Conservation (phyloP, 441 rosid genomes). For the Pelargonium cotyledonis region DNA sequence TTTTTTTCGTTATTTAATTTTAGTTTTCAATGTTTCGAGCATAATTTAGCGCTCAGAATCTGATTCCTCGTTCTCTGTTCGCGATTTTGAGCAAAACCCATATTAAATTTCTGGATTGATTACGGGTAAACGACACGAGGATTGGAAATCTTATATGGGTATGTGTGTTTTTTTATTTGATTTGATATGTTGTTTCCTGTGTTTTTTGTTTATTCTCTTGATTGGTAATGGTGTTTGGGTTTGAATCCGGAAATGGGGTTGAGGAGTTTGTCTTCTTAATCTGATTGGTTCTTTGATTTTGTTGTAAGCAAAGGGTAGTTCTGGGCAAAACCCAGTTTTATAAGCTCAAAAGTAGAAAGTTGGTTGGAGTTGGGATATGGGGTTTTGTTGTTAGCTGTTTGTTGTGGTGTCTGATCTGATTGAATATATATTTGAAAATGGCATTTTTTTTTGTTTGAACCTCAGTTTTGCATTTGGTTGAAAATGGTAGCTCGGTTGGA, state of each 20-base stretch:
- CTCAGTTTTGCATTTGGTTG: background rate
- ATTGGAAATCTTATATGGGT: conserved; percentile 28
- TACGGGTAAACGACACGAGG: background rate
- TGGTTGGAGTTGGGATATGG: background rate
- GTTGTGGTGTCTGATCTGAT: background rate
- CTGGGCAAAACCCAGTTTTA: background rate
- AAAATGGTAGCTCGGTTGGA: background rate
- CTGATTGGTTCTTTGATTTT: conserved; percentile 9
- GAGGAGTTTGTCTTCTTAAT: background rate
- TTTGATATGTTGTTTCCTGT: conserved; percentile 10
- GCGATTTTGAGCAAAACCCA: conserved; percentile 10
- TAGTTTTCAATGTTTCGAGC: conserved; percentile 6
- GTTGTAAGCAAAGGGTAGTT: too few relatives aligned
- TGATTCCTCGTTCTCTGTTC: background rate
- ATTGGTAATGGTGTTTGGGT: conserved; percentile 11
- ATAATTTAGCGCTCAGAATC: background rate
- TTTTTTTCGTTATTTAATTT: background rate
- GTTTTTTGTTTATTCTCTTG: too few relatives aligned
- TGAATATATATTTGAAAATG: background rate
- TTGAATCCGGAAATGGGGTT: conserved; percentile 16
- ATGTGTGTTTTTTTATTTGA: conserved; percentile 3
- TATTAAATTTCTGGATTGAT: conserved; percentile 13
- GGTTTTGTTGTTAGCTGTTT: background rate
- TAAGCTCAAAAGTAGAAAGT: too few relatives aligned
- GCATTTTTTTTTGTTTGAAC: background rate